These are phyloP conservation scores for Jamesozyma spencerorum DNA, from an alignment of 805 yeast genomes.

Conservation along the genomic window DNA sequence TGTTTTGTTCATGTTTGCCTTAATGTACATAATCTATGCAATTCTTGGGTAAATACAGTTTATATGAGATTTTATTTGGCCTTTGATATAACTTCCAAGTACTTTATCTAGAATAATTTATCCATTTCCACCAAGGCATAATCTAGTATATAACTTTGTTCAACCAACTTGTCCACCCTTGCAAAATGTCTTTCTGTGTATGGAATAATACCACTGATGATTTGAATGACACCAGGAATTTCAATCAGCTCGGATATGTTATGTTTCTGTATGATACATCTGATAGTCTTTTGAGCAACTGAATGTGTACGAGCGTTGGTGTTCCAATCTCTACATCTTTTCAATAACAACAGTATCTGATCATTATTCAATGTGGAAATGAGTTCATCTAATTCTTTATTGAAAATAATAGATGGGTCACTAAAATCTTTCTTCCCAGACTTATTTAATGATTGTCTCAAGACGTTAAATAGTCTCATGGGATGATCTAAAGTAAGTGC, in stretches of 20 bases:
- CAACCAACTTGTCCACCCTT: conserved; percentile 70
- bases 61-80: too few species aligned
- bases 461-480: conserved; percentile 71
- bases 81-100: too few species aligned
- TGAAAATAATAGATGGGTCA: conserved; percentile 18
- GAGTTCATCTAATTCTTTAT: conserved; percentile 51
- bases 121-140: conserved; percentile 76
- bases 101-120: conserved; percentile 24
- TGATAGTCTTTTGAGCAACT: conserved; percentile 69
- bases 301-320: conserved; percentile 73
- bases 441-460: conserved; percentile 49
- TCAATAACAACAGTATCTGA: conserved; percentile 52
- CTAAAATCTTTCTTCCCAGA: conserved; percentile 29
- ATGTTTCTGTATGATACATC: conserved; percentile 50
- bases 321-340: conserved; percentile 89
- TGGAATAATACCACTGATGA: conserved; percentile 72
- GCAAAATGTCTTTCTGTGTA: conserved; percentile 79
- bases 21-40: too few species aligned
- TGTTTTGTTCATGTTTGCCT: too few species aligned
- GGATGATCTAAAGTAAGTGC: conserved; percentile 88
- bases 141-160: conserved; percentile 78
- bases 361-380: conserved; percentile 49
- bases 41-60: too few species aligned
- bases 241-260: conserved; percentile 48
- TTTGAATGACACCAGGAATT: conserved; percentile 56